Conservation (phyloP, 2,329 filamentous ascomycete genomes). For the Beauveria asiatica region DNA sequence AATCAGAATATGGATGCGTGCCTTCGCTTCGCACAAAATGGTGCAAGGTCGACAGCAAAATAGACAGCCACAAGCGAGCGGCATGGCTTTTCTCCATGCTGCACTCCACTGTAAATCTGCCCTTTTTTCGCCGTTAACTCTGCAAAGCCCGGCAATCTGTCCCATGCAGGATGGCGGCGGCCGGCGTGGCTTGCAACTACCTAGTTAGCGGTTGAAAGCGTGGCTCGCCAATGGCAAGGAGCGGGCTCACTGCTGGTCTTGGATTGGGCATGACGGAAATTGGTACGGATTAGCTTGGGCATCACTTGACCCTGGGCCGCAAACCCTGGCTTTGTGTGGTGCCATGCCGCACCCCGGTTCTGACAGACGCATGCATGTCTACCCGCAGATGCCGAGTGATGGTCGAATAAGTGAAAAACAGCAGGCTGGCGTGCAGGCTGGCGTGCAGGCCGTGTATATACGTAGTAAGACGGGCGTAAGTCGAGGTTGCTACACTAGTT, state of each 20-base stretch:
- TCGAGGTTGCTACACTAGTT: conserved; percentile 5
- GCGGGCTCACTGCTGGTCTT: not conserved
- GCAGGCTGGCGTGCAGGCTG: not conserved
- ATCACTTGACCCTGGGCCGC: conserved; percentile 2
- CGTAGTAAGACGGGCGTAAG: not conserved
- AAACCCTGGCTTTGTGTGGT: not conserved
- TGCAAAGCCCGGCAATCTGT: not conserved
- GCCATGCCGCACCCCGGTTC: conserved; percentile 2
- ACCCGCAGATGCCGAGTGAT: not conserved
- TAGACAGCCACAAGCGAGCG: not conserved
- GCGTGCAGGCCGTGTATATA: not conserved
- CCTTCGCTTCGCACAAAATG: not conserved
- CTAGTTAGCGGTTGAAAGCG: not conserved
- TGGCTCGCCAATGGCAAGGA: conserved; percentile 1
- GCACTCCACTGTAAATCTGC: conserved; percentile 1
- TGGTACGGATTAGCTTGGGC: conserved; percentile 3
- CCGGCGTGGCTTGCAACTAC: not conserved
- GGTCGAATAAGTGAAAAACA: not conserved
- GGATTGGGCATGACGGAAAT: conserved; percentile 8
- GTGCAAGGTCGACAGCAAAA: not conserved
- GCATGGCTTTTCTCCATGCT: not conserved
- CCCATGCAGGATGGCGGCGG: conserved; percentile 4
- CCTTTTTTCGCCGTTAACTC: not conserved
- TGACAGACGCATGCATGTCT: not conserved
- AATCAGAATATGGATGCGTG: not conserved